Evolutionary conservation across 768 basidiomycete genomes (phyloP).

Genomic region (Trametes maxima): DNA sequence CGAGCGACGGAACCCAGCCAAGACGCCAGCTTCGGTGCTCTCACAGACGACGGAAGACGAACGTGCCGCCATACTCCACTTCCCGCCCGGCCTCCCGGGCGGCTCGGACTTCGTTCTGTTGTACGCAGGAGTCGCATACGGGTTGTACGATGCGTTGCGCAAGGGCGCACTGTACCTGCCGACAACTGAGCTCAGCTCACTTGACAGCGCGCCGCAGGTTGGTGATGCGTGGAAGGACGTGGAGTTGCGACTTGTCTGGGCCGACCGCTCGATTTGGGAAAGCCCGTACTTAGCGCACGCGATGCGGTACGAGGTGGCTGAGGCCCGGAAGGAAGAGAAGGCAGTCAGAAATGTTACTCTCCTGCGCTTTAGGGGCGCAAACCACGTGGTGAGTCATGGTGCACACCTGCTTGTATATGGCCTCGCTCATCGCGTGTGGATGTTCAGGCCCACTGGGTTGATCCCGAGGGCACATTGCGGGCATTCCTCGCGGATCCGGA

Average conservation of each 20-base stretch:
- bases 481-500: background rate
- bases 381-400: constrained; percentile 7
- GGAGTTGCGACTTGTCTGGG: constrained; percentile 7
- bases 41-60: background rate
- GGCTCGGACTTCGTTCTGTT: constrained; percentile 6
- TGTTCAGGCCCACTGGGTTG: constrained; percentile 4
- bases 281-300: background rate
- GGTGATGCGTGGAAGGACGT: constrained; percentile 6
- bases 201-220: too few relatives aligned
- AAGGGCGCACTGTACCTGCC: background rate
- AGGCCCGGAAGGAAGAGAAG: background rate
- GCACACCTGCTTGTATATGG: too few relatives aligned
- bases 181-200: background rate
- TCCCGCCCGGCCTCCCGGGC: constrained; percentile 2
- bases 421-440: background rate
- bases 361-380: background rate
- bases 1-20: background rate
- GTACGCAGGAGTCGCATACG: background rate
- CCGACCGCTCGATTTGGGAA: constrained; percentile 10
- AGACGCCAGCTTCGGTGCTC: background rate
- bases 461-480: background rate
- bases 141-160: background rate
- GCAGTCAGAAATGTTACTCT: background rate
- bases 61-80: background rate
- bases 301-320: background rate